phyloP scores from a whole-genome alignment of 208 protist species.

The Borovskyia barvae region DNA sequence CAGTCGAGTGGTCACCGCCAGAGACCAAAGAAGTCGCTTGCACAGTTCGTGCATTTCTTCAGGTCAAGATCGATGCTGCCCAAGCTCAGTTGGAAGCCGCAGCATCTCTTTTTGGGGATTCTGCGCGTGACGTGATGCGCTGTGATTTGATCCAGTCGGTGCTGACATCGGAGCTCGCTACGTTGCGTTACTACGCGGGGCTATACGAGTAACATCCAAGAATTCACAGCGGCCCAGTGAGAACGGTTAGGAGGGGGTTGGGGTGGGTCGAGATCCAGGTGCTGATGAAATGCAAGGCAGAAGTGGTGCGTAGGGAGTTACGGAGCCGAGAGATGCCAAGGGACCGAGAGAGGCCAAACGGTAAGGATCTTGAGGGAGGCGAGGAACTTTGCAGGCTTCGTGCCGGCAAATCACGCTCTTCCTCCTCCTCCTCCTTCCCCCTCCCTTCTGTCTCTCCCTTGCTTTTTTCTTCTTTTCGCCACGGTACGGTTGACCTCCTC shows the following conservation, averaged over 20 bases:
- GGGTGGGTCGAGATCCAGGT: neutral
- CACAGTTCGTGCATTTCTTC: conserved; percentile 16
- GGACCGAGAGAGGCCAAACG: too few species aligned
- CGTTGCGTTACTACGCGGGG: conserved; percentile 24
- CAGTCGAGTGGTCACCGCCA: conserved; percentile 41
- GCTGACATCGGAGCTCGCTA: conserved; percentile 49
- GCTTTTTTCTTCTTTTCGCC: conserved; percentile 10
- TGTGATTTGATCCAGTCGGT: conserved; percentile 30
- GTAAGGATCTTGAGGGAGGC: too few species aligned
- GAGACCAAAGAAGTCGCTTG: conserved; percentile 2
- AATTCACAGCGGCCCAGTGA: neutral
- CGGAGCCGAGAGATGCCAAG: too few species aligned
- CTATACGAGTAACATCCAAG: too few species aligned
- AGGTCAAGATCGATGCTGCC: conserved; percentile 12
- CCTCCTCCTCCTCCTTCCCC: conserved; percentile 2
- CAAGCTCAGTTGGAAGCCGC: conserved; percentile 8
- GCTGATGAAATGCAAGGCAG: too few species aligned
- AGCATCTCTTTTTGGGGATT: conserved; percentile 12
- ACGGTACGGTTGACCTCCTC: neutral
- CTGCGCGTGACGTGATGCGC: conserved; percentile 14
- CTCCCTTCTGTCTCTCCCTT: neutral
- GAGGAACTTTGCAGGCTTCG: too few species aligned
- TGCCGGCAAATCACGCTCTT: too few species aligned
- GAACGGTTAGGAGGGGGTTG: neutral
- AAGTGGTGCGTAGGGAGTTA: too few species aligned